Evolutionary conservation across 805 yeast genomes (phyloP).

Genomic region (Candida orba): DNA sequence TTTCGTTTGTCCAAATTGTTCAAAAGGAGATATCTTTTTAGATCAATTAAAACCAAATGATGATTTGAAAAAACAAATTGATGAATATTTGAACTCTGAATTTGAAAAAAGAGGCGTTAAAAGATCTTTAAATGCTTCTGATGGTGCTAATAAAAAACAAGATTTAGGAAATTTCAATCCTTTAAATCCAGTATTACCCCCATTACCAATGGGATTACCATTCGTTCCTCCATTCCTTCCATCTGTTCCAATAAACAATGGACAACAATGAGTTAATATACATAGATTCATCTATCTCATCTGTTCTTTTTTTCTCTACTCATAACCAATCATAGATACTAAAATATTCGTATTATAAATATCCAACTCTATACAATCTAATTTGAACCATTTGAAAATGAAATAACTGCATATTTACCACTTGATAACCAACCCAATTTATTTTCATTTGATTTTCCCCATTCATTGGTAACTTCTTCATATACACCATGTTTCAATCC

Average conservation of each 20-base stretch:
- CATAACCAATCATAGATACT: too few species aligned
- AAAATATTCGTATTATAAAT: too few species aligned
- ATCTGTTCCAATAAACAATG: slow-evolving; percentile 19
- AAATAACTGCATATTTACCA: slow-evolving; percentile 92
- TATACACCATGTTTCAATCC: slow-evolving; percentile 72
- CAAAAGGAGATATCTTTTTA: slow-evolving; percentile 60
- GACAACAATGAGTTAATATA: too few species aligned
- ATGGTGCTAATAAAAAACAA: slow-evolving; percentile 11
- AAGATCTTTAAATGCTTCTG: slow-evolving; percentile 13
- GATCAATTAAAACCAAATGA: slow-evolving; percentile 63
- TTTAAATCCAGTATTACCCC: not conserved
- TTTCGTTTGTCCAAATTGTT: slow-evolving; percentile 87
- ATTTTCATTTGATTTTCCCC: slow-evolving; percentile 54
- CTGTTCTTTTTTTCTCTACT: too few species aligned
- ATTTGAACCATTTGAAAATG: slow-evolving; percentile 38
- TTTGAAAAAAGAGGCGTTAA: slow-evolving; percentile 26
- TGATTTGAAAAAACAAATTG: slow-evolving; percentile 49
- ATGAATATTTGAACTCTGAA: slow-evolving; percentile 38
- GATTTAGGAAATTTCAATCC: not conserved
- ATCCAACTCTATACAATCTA: too few species aligned
- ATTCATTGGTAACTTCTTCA: slow-evolving; percentile 54
- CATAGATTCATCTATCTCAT: too few species aligned
- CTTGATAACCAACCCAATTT: slow-evolving; percentile 79
- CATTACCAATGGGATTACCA: slow-evolving; percentile 12
- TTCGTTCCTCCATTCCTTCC: slow-evolving; percentile 26